These are phyloP conservation scores for Aureobasidium lini DNA, from an alignment of 2,329 filamentous ascomycete species.

Conservation along the genomic window DNA sequence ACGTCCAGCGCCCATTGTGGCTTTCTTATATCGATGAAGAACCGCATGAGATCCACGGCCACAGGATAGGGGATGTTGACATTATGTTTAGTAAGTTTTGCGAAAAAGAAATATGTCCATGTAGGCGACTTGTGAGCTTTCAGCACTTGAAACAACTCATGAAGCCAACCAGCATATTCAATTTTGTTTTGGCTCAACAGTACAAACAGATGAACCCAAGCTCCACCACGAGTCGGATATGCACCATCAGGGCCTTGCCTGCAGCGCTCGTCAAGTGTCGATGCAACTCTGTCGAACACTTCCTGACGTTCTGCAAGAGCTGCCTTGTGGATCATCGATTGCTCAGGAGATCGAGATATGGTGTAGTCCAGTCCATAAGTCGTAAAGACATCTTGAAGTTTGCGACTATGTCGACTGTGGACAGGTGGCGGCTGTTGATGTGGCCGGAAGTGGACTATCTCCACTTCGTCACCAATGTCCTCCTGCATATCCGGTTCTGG, in stretches of 20 bases:
- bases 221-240: not conserved
- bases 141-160: constrained; percentile 13
- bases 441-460: not conserved
- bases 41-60: constrained; percentile 16
- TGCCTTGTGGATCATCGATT: not conserved
- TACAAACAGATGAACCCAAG: constrained; percentile 5
- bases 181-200: not conserved
- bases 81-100: not conserved
- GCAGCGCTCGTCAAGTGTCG: not conserved
- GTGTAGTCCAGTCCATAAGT: not conserved
- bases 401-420: not conserved
- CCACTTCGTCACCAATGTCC: not conserved
- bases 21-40: constrained; percentile 16
- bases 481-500: not conserved
- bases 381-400: not conserved
- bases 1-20: constrained; percentile 17
- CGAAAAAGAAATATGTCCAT: not conserved
- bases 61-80: not conserved
- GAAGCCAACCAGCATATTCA: constrained; percentile 1
- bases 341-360: not conserved
- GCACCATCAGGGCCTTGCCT: not conserved
- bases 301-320: not conserved
- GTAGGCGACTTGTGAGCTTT: constrained; percentile 1
- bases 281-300: not conserved
- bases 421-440: not conserved